These are phyloP conservation scores for Lepiota brunneoincarnata DNA, from an alignment of 768 basidiomycete species.

Conservation along the genomic window DNA sequence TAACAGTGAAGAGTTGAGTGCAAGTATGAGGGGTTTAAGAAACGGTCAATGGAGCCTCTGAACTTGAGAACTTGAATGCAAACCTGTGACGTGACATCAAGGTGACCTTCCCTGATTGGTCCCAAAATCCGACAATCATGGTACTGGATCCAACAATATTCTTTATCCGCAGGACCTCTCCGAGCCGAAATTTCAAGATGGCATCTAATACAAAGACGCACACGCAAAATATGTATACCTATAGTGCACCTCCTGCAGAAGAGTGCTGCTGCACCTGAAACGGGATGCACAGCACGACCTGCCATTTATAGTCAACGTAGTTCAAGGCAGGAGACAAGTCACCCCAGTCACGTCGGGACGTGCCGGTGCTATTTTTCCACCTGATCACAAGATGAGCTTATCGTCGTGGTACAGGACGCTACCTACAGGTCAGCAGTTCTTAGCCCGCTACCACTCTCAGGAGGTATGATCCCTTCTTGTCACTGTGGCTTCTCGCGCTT, in stretches of 20 bases:
- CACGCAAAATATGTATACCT: not conserved
- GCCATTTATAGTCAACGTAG: conserved; percentile 37
- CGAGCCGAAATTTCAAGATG: not conserved
- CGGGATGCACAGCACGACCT: conserved; percentile 2
- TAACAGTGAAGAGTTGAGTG: not conserved
- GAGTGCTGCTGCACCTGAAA: not conserved
- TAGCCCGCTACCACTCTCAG: not conserved
- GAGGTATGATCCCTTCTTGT: not conserved
- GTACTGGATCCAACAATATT: not conserved
- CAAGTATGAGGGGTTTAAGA: not conserved
- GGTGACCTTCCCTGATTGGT: conserved; percentile 11
- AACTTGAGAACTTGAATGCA: conserved; percentile 8
- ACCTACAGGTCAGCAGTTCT: not conserved
- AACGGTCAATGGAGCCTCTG: conserved; percentile 5
- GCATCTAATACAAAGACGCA: not conserved
- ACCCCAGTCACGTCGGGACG: not conserved
- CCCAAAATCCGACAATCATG: conserved; percentile 7
- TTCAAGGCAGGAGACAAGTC: conserved; percentile 18
- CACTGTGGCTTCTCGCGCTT: not conserved
- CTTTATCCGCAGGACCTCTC: not conserved
- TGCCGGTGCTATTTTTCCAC: not conserved
- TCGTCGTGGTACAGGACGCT: not conserved
- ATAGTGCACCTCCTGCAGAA: not conserved
- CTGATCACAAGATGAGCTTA: not conserved
- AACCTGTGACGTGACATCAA: conserved; percentile 14